Evolutionary conservation across 2,329 filamentous ascomycete species (phyloP), one percentile per base, ranked within the genome.

Genomic region (Calonectria naviculata): DNA sequence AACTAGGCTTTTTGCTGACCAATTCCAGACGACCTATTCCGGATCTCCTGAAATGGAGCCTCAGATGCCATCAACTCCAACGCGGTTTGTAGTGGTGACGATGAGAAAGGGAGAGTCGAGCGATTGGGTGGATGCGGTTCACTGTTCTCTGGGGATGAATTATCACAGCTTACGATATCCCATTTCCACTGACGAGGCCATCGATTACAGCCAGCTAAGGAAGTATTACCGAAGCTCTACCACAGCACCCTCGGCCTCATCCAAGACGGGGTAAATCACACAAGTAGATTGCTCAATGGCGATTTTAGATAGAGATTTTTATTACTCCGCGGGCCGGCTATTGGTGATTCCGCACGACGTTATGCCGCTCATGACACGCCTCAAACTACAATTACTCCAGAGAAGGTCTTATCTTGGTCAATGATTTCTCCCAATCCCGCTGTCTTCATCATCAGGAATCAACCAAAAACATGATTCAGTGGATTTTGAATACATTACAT

Each of bases 291-390:
- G 5, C 38, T 9, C 9, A 13, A 1, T 58, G 31, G 19, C 24
- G 8, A n/a, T 17, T 19, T 9, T 10, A 34, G 24, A 38, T 26
- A 38, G 24, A 28, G 2, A 26, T n/a, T 38, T 3, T 24, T 38
- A 38, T 12, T 26, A 5, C 31, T 58, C 15, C 9, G n/a, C 42
- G 41, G 60, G 26, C 42, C 26, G 42, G 38, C 31, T 9, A 42
- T 58, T 58, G 34, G 26, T 26, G 36, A 34, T 56, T 63, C 67
- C 62, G 73, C 31, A 13, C 24, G 49, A 74, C 61, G 52, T 73
- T 75, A 34, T 5, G 60, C 74, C 71, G 71, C 73, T 74, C 71
- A 75, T 13, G n/a, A 10, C 41, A 15, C 34, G n/a, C 47, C 47
- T 68, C 29, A 31, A 42, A 34, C 61, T 42, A 7, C 36, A 7